Conservation (phyloP, 2,329 filamentous ascomycete genomes). For the Trichophyton mentagrophytes region DNA sequence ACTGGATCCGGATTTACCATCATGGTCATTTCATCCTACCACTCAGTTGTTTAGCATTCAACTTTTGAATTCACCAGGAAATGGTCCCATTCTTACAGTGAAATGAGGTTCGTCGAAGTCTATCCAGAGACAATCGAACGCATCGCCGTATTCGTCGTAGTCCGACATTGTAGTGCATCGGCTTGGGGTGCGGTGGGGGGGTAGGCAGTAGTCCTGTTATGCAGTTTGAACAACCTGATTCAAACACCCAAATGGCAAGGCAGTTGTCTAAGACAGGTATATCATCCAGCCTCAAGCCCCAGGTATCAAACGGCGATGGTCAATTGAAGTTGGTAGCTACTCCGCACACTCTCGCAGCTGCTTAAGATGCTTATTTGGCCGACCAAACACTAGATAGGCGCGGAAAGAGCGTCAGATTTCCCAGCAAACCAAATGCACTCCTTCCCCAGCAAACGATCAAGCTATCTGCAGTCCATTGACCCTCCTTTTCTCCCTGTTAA, state of each 20-base stretch:
- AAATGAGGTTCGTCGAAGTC: slow-evolving; percentile 10
- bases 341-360: neutral
- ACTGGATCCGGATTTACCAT: slow-evolving; percentile 22
- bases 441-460: neutral
- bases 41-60: neutral
- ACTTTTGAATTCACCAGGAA: neutral
- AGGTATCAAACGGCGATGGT: neutral
- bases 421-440: neutral
- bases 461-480: neutral
- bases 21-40: slow-evolving; percentile 23
- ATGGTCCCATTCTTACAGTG: neutral
- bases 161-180: slow-evolving; percentile 14
- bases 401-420: neutral
- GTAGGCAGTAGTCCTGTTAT: neutral
- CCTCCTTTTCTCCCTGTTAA: neutral
- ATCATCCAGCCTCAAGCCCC: neutral
- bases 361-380: no score
- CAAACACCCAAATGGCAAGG: neutral
- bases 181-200: neutral
- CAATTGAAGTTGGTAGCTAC: neutral
- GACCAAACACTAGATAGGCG: neutral
- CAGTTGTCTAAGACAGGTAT: neutral
- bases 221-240: neutral
- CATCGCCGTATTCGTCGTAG: slow-evolving; percentile 14
- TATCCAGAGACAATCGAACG: slow-evolving; percentile 8